A percentile compares a stretch with the other conserved stretches of the same genome.
Conservation (phyloP, 73 alveolate species). For the Tetrahymena thermophila region DNA sequence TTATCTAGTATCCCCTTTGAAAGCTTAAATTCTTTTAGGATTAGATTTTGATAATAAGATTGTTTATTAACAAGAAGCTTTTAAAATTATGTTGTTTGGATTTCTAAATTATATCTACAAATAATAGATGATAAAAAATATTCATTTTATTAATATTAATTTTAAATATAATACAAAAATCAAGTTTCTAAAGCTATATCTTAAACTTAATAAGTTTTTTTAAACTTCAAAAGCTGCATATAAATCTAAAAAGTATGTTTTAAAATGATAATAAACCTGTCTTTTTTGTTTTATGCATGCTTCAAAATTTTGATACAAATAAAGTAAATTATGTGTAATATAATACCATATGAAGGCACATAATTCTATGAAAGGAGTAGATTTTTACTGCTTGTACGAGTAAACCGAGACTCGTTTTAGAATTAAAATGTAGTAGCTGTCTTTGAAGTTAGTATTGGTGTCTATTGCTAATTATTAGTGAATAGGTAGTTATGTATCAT, state of each 20-base stretch:
- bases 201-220: too few species aligned
- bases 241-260: too few species aligned
- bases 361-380: background rate
- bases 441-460: background rate
- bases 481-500: background rate
- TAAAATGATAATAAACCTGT: too few species aligned
- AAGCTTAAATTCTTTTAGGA: background rate
- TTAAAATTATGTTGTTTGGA: background rate
- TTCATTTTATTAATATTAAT: too few species aligned
- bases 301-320: too few species aligned
- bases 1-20: background rate
- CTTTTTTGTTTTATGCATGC: too few species aligned
- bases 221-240: too few species aligned
- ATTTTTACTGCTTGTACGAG: background rate
- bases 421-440: background rate
- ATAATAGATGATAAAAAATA: too few species aligned
- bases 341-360: background rate
- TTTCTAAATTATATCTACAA: background rate
- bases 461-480: background rate
- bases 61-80: too few species aligned
- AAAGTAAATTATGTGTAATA: background rate
- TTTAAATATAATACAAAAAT: too few species aligned
- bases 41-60: background rate
- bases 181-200: too few species aligned
- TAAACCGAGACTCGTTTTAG: background rate